A percentile compares a stretch with the other conserved stretches of the same genome.
These are phyloP conservation scores for Fusarium floridanum DNA, from an alignment of 2,329 filamentous ascomycete species.

Conservation along the genomic window DNA sequence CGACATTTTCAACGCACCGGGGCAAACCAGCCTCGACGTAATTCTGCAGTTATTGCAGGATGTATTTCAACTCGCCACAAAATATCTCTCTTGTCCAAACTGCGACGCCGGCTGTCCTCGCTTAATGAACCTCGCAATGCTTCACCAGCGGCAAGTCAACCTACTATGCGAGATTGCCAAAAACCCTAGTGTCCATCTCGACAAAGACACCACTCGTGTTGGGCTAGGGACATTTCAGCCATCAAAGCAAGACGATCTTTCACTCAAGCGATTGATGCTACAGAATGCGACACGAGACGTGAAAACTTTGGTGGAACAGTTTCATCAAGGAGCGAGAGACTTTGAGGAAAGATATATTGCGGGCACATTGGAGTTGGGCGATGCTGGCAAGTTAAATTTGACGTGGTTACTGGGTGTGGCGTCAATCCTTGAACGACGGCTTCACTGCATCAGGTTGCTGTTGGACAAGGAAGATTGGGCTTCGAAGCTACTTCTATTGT, in stretches of 20 bases:
- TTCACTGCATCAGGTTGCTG: background rate
- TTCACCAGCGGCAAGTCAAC: constrained; percentile 12
- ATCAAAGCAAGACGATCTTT: background rate
- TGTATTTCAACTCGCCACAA: background rate
- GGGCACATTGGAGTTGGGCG: background rate
- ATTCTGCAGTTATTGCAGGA: constrained; percentile 2
- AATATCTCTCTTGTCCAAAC: constrained; percentile 5
- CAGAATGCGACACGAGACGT: constrained; percentile 1
- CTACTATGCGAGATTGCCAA: constrained; percentile 14
- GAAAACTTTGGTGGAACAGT: background rate
- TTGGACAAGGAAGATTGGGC: constrained; percentile 13
- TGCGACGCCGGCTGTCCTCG: constrained; percentile 17
- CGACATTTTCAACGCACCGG: background rate
- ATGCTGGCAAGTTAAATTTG: constrained; percentile 16
- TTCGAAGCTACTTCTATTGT: no score
- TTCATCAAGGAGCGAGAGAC: background rate
- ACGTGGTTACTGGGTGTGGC: constrained; percentile 9
- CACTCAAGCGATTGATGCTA: constrained; percentile 15
- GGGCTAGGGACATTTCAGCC: background rate
- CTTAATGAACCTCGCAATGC: constrained; percentile 17
- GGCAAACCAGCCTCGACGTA: background rate
- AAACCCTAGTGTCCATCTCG: background rate
- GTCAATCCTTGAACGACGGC: background rate
- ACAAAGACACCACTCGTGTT: background rate
- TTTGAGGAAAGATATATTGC: constrained; percentile 8